Evolutionary conservation across 2,329 filamentous ascomycete genomes (phyloP), one percentile per base, ranked within the genome.

Genomic region (Hypoxylon sp.): DNA sequence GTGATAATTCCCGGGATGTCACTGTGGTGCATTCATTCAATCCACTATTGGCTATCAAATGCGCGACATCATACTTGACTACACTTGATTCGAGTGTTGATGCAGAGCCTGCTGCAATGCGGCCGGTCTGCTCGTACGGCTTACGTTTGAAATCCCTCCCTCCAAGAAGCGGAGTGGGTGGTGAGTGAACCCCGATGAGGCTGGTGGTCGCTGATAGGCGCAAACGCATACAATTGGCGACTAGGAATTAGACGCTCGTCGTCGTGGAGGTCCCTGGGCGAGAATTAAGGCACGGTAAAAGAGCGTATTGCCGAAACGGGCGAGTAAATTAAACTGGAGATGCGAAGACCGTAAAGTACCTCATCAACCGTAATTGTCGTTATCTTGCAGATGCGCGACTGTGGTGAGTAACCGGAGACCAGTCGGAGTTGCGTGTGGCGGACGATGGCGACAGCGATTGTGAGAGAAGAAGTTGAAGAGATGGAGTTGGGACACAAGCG

Each of bases 141-240:
- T 80, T 77, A 58, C 77, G 75, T 15, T 80, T 76, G 52, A 76
- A 79, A 29, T 72, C 75, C 17, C 75, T 70, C 82, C 79, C 68
- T 83, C 79, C 48, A 78, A 73, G 46, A 82, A 82, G 75, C n/a
- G 79, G 78, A 48, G 79, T 75, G 7, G 7, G 75, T 75, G 53
- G 76, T 76, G 46, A 74, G 77, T 6, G 78, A 76, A 70, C 81
- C 75, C 76, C 77, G 79, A 47, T 76, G 76, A 13, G 78, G 78
- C 60, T 77, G 79, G 39, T 74, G 69, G 70, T 81, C 79, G 56
- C 76, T 75, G 32, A 79, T 79, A 29, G 78, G 76, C n/a, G 74
- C 71, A 17, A 77, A 73, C 24, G 73, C 51, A 44, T 70, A 68
- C 51, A 73, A 65, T 59, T 70, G 67, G 65, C 54, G 19, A 67